phyloP scores from a whole-genome alignment of 148 eudicot species.

The Dianthus caryophyllus region DNA sequence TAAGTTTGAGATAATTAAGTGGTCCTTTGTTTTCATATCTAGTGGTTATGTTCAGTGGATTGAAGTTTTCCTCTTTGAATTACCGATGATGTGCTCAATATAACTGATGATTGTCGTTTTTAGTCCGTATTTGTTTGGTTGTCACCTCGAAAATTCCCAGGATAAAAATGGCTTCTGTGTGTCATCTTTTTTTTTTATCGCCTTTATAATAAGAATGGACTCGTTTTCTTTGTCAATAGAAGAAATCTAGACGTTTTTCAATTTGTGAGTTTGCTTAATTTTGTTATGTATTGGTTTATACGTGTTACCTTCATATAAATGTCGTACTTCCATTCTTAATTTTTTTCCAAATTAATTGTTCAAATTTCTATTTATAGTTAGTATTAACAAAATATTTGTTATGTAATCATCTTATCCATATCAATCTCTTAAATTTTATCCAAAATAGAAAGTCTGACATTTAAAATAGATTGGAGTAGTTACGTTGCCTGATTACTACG shows the following conservation, averaged over 20 bases:
- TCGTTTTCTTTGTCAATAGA: neutral
- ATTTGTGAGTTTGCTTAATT: neutral
- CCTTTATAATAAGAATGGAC: neutral
- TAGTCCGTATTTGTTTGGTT: neutral
- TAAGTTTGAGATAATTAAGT: neutral
- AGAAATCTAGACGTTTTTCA: neutral
- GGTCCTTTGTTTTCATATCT: slow-evolving; percentile 1
- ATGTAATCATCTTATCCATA: too few species aligned
- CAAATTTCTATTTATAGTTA: too few species aligned
- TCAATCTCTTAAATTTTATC: too few species aligned
- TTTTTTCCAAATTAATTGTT: too few species aligned
- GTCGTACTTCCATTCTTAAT: too few species aligned
- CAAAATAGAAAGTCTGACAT: neutral
- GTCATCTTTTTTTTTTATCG: neutral
- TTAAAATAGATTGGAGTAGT: neutral
- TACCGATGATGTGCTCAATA: too few species aligned
- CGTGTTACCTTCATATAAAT: too few species aligned
- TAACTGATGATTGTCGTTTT: too few species aligned
- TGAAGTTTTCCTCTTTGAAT: neutral
- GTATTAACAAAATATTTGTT: too few species aligned
- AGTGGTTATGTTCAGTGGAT: neutral
- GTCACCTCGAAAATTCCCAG: neutral
- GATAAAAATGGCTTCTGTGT: neutral
- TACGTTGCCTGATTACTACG: neutral
- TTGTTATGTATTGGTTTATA: too few species aligned